Conservation (phyloP, 2,329 filamentous ascomycete genomes). For the Ophiocordyceps unilateralis region DNA sequence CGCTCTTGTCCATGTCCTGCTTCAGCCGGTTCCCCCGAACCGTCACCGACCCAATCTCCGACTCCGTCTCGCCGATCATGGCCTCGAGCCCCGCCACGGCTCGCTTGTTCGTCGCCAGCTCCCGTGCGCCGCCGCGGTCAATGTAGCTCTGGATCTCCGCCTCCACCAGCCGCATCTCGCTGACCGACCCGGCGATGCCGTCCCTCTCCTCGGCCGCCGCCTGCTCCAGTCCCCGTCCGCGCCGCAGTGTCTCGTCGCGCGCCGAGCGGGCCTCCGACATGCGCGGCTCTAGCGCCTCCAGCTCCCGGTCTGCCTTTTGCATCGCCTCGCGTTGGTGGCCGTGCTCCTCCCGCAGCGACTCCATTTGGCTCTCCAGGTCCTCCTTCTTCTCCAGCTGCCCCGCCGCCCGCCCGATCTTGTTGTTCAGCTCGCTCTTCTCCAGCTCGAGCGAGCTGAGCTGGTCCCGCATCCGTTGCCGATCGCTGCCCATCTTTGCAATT, state of each 20-base stretch:
- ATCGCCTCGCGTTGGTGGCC: conserved; percentile 52
- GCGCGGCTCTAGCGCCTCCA: conserved; percentile 58
- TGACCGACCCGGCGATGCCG: conserved; percentile 54
- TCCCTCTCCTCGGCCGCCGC: conserved; percentile 54
- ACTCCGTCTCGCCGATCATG: conserved; percentile 46
- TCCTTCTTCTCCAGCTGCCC: conserved; percentile 71
- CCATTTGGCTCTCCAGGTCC: conserved; percentile 51
- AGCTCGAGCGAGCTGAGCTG: conserved; percentile 56
- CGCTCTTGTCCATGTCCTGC: conserved; percentile 60
- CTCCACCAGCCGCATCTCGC: conserved; percentile 60
- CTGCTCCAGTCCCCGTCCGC: conserved; percentile 56
- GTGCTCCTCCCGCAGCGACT: conserved; percentile 53
- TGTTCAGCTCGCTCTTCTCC: conserved; percentile 56
- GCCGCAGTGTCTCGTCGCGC: conserved; percentile 59
- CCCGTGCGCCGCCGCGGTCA: conserved; percentile 53
- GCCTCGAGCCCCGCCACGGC: conserved; percentile 53
- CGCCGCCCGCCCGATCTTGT: conserved; percentile 51
- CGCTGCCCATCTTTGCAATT: conserved; percentile 47
- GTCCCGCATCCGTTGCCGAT: conserved; percentile 55
- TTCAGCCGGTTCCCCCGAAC: conserved; percentile 61
- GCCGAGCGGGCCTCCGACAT: conserved; percentile 59
- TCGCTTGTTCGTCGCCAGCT: conserved; percentile 50
- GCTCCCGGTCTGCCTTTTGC: conserved; percentile 50
- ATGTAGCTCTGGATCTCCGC: conserved; percentile 67
- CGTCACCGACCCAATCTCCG: conserved; percentile 49